These are phyloP conservation scores for Leucaena leucocephala DNA, from an alignment of 306 rosid species.

Conservation along the genomic window DNA sequence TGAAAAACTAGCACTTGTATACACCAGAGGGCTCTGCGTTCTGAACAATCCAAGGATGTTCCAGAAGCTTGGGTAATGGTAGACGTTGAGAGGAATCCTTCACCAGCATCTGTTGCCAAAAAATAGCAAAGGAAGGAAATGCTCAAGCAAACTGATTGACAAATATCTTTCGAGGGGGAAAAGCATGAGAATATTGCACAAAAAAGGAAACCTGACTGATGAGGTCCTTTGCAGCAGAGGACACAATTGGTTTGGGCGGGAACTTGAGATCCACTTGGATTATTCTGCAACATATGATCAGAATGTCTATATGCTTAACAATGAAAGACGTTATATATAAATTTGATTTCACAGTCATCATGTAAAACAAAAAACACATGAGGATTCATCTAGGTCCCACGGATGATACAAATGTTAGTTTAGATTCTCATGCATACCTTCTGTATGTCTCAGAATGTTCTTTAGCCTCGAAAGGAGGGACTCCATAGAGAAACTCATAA, in stretches of 20 bases:
- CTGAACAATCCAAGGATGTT: slow-evolving; percentile 97
- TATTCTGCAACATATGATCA: slow-evolving; percentile 58
- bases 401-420: slow-evolving; percentile 7
- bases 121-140: not conserved
- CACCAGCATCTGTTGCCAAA: slow-evolving; percentile 74
- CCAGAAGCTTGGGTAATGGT: slow-evolving; percentile 87
- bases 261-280: slow-evolving; percentile 95
- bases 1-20: slow-evolving; percentile 55
- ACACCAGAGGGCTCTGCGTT: slow-evolving; percentile 94
- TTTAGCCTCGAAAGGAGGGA: slow-evolving; percentile 97
- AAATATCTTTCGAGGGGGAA: not conserved
- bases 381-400: not conserved
- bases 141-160: slow-evolving; percentile 21
- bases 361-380: not conserved
- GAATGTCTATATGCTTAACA: not conserved
- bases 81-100: slow-evolving; percentile 85
- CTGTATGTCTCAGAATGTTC: slow-evolving; percentile 97
- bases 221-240: slow-evolving; percentile 92
- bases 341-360: not conserved
- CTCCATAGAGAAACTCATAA: slow-evolving; percentile 96
- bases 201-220: slow-evolving; percentile 69
- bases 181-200: not conserved
- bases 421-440: slow-evolving; percentile 57
- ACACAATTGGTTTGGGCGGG: slow-evolving; percentile 88
- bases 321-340: not conserved